Evolutionary conservation across 1,139 yeast genomes (phyloP).

Genomic region (Casaregolazyma lundiana): DNA sequence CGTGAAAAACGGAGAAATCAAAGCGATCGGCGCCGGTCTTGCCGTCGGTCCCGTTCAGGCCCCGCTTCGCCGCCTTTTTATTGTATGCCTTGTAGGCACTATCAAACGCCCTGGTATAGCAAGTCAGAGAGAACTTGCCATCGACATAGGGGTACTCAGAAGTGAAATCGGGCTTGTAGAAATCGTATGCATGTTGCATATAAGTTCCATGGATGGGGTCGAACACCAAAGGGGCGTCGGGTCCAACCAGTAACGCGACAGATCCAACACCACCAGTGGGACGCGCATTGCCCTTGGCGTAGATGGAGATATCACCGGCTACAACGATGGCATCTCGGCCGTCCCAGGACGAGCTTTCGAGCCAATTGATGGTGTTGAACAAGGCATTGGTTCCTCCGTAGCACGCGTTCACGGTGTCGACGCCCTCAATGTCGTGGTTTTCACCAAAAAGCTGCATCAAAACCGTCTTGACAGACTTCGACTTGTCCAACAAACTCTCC

Average conservation of each 20-base stretch:
- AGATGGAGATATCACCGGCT: conserved; percentile 96
- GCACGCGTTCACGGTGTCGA: conserved; percentile 96
- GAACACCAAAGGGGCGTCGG: conserved; percentile 94
- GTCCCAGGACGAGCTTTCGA: conserved; percentile 96
- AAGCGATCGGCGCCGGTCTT: conserved; percentile 55
- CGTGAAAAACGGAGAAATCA: conserved; percentile 96
- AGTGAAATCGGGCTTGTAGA: conserved; percentile 96
- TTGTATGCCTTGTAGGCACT: conserved; percentile 79
- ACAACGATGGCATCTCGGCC: conserved; percentile 98
- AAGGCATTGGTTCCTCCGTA: conserved; percentile 98
- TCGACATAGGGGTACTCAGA: conserved; percentile 97
- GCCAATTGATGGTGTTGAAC: conserved; percentile 91
- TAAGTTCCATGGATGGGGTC: conserved; percentile 84
- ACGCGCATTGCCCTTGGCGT: conserved; percentile 96
- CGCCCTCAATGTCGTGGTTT: conserved; percentile 90
- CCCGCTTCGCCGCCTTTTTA: conserved; percentile 64
- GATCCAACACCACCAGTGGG: conserved; percentile 99
- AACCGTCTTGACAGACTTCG: conserved; percentile 94
- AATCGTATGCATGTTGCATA: conserved; percentile 97
- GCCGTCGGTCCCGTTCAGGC: conserved; percentile 32
- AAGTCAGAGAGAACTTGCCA: conserved; percentile 90
- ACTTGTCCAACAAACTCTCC: conserved; percentile 93
- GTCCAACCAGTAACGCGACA: conserved; percentile 92
- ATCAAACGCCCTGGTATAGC: conserved; percentile 94
- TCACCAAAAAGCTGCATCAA: conserved; percentile 91